phyloP scores from a whole-genome alignment of 2,329 filamentous ascomycete species.

The Verticillium isaacii region DNA sequence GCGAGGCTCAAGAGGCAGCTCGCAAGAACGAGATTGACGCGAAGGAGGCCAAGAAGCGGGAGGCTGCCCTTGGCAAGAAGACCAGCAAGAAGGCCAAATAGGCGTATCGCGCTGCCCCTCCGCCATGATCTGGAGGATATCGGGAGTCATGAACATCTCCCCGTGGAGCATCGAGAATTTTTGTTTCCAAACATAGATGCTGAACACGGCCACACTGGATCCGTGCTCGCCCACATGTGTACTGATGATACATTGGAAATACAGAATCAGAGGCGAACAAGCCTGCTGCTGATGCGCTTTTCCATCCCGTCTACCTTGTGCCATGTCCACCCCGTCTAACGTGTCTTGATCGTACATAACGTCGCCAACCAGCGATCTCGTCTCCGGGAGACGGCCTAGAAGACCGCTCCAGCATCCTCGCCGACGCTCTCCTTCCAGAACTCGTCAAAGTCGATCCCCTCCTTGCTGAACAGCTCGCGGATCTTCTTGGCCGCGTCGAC shows the following conservation, averaged over 20 bases:
- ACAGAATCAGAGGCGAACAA: not conserved
- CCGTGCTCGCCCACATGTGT: not conserved
- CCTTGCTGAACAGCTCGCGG: slow-evolving; percentile 66
- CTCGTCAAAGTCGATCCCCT: slow-evolving; percentile 77
- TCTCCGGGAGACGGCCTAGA: not conserved
- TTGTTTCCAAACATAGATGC: not conserved
- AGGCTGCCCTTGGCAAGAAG: slow-evolving; percentile 48
- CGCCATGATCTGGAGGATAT: not conserved
- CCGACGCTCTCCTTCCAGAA: slow-evolving; percentile 67
- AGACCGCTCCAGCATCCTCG: not conserved
- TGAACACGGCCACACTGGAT: not conserved
- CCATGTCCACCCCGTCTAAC: not conserved
- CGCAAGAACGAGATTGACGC: slow-evolving; percentile 48
- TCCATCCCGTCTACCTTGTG: not conserved
- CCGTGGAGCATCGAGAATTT: not conserved
- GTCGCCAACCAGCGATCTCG: no score
- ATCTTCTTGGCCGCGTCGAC: slow-evolving; percentile 68
- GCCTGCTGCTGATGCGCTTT: not conserved
- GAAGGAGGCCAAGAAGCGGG: slow-evolving; percentile 51
- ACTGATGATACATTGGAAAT: not conserved
- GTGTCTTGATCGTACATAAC: not conserved
- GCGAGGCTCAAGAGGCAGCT: slow-evolving; percentile 43
- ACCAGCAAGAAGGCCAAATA: slow-evolving; percentile 39
- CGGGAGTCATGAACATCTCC: not conserved
- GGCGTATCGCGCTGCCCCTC: not conserved